These are phyloP conservation scores for Lupinus albus DNA, from an alignment of 306 rosid species.

Conservation along the genomic window DNA sequence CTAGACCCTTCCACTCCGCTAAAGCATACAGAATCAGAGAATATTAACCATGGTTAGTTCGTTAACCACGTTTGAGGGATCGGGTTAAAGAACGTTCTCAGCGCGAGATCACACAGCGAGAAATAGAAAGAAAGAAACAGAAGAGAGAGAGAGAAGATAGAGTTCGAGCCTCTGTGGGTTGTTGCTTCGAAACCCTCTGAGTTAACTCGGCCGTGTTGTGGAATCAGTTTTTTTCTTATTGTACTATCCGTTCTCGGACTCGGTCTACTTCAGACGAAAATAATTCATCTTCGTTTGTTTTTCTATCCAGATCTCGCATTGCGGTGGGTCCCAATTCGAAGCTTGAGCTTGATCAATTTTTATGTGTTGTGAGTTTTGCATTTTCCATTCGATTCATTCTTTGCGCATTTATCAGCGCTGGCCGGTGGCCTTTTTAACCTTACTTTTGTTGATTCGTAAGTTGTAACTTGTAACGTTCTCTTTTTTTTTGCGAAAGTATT, in stretches of 20 bases:
- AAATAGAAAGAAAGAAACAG: slow-evolving; percentile 1
- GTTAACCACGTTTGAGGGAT: slow-evolving; percentile 46
- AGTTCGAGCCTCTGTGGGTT: slow-evolving; percentile 26
- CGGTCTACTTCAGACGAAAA: slow-evolving; percentile 7
- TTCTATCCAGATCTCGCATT: slow-evolving; percentile 59
- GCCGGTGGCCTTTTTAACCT: too few species aligned
- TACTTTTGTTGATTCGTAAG: neutral
- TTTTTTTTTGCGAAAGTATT: neutral
- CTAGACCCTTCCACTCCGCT: slow-evolving; percentile 65
- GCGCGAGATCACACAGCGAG: slow-evolving; percentile 34
- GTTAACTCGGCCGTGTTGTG: slow-evolving; percentile 55
- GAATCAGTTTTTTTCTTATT: slow-evolving; percentile 6
- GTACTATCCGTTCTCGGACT: slow-evolving; percentile 33
- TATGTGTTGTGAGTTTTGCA: neutral
- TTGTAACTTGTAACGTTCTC: neutral
- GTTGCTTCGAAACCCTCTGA: slow-evolving; percentile 44
- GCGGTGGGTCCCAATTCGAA: slow-evolving; percentile 50
- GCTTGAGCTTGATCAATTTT: slow-evolving; percentile 16
- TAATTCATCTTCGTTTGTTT: neutral
- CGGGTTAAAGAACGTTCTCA: slow-evolving; percentile 57
- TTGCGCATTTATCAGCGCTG: neutral
- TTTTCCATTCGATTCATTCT: neutral
- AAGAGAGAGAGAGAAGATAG: slow-evolving; percentile 6
- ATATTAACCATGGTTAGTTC: slow-evolving; percentile 47
- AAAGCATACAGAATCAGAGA: neutral